Conservation (phyloP, 2,329 filamentous ascomycete species). For the Microsporum audouinii region DNA sequence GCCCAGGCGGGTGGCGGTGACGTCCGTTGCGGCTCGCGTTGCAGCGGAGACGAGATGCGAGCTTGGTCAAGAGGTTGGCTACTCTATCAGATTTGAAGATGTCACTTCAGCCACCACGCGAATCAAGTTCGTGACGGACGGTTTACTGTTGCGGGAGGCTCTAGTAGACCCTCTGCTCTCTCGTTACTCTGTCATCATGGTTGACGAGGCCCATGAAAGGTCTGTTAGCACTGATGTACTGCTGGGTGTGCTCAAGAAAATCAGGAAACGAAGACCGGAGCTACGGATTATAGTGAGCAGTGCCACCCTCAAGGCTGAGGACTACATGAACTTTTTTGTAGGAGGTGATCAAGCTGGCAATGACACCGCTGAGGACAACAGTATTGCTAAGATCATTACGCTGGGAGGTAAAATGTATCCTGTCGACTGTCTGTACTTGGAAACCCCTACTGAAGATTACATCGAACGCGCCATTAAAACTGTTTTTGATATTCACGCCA, state of each 20-base stretch:
- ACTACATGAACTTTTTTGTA: constrained; percentile 69
- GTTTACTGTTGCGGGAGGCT: constrained; percentile 79
- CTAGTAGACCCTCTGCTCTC: constrained; percentile 84
- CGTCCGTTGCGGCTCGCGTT: constrained; percentile 75
- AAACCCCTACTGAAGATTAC: constrained; percentile 71
- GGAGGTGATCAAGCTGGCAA: constrained; percentile 28
- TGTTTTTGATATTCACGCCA: constrained; percentile 74
- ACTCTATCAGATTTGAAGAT: constrained; percentile 87
- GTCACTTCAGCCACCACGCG: constrained; percentile 71
- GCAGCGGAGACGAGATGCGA: constrained; percentile 81
- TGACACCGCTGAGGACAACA: constrained; percentile 28
- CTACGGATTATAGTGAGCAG: constrained; percentile 84
- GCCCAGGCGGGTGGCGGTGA: constrained; percentile 83
- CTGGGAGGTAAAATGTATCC: constrained; percentile 81
- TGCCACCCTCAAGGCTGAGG: constrained; percentile 81
- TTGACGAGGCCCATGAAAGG: constrained; percentile 92
- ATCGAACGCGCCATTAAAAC: constrained; percentile 71
- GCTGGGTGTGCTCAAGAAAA: constrained; percentile 83
- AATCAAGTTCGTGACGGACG: constrained; percentile 94
- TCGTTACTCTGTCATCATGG: constrained; percentile 90
- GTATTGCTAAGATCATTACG: constrained; percentile 58
- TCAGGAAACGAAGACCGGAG: constrained; percentile 65
- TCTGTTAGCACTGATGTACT: constrained; percentile 87
- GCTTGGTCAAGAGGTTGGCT: constrained; percentile 81
- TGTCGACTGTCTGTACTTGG: constrained; percentile 73